Conservation (phyloP, 257 asterid species). For the Plantago elongata region DNA sequence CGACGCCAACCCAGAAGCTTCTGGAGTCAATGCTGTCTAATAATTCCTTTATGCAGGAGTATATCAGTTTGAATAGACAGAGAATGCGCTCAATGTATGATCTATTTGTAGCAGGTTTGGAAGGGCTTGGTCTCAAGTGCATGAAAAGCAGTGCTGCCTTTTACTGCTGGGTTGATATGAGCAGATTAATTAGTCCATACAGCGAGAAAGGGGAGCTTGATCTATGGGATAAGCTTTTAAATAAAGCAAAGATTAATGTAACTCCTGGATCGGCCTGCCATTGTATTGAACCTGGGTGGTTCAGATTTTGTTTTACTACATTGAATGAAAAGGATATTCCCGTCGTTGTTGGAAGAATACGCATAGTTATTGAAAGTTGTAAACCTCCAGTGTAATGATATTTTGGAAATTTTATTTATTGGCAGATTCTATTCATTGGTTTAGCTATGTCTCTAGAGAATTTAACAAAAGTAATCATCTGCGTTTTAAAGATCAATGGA, state of each 20-base stretch:
- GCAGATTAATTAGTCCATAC: slow-evolving; percentile 66
- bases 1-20: slow-evolving; percentile 77
- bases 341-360: slow-evolving; percentile 62
- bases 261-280: slow-evolving; percentile 97
- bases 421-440: slow-evolving; percentile 28
- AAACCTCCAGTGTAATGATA: slow-evolving; percentile 47
- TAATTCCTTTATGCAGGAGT: slow-evolving; percentile 51
- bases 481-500: slow-evolving; percentile 17
- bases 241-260: slow-evolving; percentile 62
- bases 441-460: slow-evolving; percentile 18
- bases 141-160: slow-evolving; percentile 72
- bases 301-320: slow-evolving; percentile 78
- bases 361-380: slow-evolving; percentile 62
- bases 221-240: slow-evolving; percentile 75
- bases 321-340: slow-evolving; percentile 56
- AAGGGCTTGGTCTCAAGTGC: slow-evolving; percentile 58
- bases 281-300: slow-evolving; percentile 98
- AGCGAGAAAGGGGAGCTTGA: slow-evolving; percentile 93
- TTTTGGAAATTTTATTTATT: slow-evolving; percentile 23
- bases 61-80: slow-evolving; percentile 46
- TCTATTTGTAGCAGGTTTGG: slow-evolving; percentile 60
- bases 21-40: slow-evolving; percentile 76
- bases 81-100: slow-evolving; percentile 48
- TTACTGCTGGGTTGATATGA: slow-evolving; percentile 93
- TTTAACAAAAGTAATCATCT: slow-evolving; percentile 9